Evolutionary conservation across 192 early-diverging fungal genomes (phyloP).

Genomic region (Backusella tarrabulga): DNA sequence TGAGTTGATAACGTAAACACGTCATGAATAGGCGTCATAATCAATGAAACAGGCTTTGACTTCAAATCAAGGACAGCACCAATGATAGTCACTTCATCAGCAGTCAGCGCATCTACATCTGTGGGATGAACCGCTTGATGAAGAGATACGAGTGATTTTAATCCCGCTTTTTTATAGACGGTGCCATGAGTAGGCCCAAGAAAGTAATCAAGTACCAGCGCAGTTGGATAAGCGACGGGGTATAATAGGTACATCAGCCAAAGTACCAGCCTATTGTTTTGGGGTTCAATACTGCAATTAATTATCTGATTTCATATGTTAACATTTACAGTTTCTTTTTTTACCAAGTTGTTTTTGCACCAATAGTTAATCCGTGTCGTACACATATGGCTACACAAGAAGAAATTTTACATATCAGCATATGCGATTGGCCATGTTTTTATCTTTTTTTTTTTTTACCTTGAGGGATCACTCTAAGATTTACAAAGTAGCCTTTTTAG

Average conservation of each 20-base stretch:
- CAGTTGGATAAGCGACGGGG: conserved; percentile 83
- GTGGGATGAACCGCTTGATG: conserved; percentile 56
- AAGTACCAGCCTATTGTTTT: conserved; percentile 50
- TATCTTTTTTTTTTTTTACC: conserved; percentile 14
- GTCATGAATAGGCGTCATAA: conserved; percentile 71
- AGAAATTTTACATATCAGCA: background rate
- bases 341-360: conserved; percentile 77
- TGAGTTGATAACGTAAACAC: conserved; percentile 65
- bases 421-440: background rate
- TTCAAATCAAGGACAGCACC: conserved; percentile 71
- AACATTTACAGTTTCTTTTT: background rate
- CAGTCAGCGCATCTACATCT: conserved; percentile 60
- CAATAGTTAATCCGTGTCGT: conserved; percentile 86
- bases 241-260: conserved; percentile 62
- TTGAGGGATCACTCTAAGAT: conserved; percentile 76
- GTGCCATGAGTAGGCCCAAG: conserved; percentile 85
- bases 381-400: conserved; percentile 71
- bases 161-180: conserved; percentile 73
- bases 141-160: conserved; percentile 76
- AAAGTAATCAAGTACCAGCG: conserved; percentile 78
- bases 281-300: background rate
- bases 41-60: conserved; percentile 62
- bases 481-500: background rate
- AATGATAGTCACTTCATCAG: conserved; percentile 80
- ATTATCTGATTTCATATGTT: background rate